These are phyloP conservation scores for Rhizopogon vesiculosus DNA, from an alignment of 768 basidiomycete genomes.

Conservation along the genomic window DNA sequence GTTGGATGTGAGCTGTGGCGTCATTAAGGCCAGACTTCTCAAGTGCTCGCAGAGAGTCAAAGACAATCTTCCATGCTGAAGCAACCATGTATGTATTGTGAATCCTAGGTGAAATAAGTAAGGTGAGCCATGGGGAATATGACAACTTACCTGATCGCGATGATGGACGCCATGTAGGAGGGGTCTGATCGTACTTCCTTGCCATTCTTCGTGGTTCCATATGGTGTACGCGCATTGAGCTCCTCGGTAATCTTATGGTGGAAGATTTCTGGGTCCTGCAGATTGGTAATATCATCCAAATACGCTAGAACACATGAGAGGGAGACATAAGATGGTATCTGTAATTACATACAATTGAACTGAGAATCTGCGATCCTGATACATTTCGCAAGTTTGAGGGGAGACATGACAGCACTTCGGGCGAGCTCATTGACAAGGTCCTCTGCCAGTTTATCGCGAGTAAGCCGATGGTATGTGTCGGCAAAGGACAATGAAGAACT, in stretches of 20 bases:
- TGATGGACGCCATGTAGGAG: slow-evolving; percentile 49
- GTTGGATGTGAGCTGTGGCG: slow-evolving; percentile 41
- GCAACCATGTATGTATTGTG: slow-evolving; percentile 82
- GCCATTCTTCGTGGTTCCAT: slow-evolving; percentile 17
- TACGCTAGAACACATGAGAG: slow-evolving; percentile 39
- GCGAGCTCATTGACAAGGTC: slow-evolving; percentile 53
- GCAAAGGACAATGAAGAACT: slow-evolving; percentile 8
- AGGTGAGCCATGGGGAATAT: neutral
- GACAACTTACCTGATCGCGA: slow-evolving; percentile 51
- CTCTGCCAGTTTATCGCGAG: slow-evolving; percentile 38
- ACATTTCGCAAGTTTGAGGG: slow-evolving; percentile 60
- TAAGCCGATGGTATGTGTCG: neutral
- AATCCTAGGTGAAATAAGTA: slow-evolving; percentile 41
- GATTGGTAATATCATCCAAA: slow-evolving; percentile 62
- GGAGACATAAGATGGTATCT: neutral
- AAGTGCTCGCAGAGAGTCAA: slow-evolving; percentile 51
- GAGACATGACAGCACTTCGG: slow-evolving; percentile 54
- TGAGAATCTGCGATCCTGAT: slow-evolving; percentile 72
- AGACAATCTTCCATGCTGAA: slow-evolving; percentile 78
- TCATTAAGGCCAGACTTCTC: slow-evolving; percentile 53
- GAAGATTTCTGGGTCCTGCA: slow-evolving; percentile 67
- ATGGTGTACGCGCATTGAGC: slow-evolving; percentile 44
- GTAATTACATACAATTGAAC: slow-evolving; percentile 48
- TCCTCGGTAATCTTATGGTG: slow-evolving; percentile 51
- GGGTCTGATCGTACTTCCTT: slow-evolving; percentile 33